These are phyloP conservation scores for Gigaspora rosea DNA, from an alignment of 192 early-diverging fungal species.

Conservation along the genomic window DNA sequence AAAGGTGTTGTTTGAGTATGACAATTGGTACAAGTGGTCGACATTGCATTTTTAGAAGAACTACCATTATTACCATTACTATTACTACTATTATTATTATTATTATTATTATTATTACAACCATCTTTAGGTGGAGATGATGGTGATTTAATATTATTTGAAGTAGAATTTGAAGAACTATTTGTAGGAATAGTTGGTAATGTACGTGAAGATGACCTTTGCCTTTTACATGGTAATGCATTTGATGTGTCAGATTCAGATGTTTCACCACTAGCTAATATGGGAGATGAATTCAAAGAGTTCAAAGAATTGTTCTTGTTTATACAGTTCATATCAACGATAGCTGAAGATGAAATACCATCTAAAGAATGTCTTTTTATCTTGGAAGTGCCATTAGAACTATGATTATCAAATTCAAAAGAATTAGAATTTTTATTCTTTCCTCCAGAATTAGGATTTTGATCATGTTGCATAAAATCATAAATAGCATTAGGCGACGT, in stretches of 20 bases:
- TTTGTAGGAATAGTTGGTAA: constrained; percentile 13
- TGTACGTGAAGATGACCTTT: constrained; percentile 26
- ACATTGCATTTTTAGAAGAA: constrained; percentile 34
- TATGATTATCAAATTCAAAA: neutral
- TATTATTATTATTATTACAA: neutral
- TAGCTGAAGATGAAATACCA: neutral
- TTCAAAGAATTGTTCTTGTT: neutral
- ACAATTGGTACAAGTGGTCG: constrained; percentile 82
- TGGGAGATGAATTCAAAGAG: neutral
- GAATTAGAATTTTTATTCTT: neutral
- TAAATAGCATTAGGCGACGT: neutral
- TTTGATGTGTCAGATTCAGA: neutral
- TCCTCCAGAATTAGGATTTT: neutral
- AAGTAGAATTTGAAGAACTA: constrained; percentile 33
- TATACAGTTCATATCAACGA: neutral
- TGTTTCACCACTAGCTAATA: neutral
- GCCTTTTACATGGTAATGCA: constrained; percentile 27
- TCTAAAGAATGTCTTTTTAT: constrained; percentile 11
- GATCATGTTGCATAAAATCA: neutral
- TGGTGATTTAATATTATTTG: constrained; percentile 33
- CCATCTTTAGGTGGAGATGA: constrained; percentile 24
- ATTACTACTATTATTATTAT: neutral
- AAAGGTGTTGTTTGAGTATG: constrained; percentile 87
- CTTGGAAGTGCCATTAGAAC: neutral
- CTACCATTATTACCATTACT: constrained; percentile 34